Conservation (phyloP, 805 yeast species). For the Zygosaccharomyces rouxii region DNA sequence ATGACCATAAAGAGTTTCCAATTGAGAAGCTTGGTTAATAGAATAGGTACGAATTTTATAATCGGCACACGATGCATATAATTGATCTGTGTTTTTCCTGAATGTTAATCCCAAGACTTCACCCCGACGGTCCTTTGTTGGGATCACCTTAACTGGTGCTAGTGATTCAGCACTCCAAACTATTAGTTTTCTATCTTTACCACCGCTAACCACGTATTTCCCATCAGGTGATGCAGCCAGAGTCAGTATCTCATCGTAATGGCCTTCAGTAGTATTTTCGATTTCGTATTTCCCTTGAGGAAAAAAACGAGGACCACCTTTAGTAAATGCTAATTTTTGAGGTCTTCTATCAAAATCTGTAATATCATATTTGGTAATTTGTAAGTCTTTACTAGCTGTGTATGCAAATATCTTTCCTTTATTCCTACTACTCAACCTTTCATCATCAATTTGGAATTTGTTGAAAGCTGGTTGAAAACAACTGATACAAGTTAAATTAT, state of each 20-base stretch:
- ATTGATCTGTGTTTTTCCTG: constrained; percentile 74
- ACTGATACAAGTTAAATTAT: constrained; percentile 45
- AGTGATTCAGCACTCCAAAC: constrained; percentile 83
- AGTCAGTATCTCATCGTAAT: constrained; percentile 67
- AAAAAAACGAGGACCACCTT: constrained; percentile 53
- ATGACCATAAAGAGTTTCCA: constrained; percentile 92
- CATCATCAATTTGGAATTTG: constrained; percentile 22
- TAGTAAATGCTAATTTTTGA: constrained; percentile 54
- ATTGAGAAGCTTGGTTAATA: constrained; percentile 77
- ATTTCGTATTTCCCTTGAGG: constrained; percentile 34
- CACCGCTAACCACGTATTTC: constrained; percentile 85
- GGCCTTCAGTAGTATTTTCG: constrained; percentile 63
- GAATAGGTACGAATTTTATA: constrained; percentile 83
- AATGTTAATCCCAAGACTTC: constrained; percentile 69
- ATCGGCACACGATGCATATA: constrained; percentile 92
- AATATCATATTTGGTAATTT: constrained; percentile 76
- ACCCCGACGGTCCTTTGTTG: constrained; percentile 67
- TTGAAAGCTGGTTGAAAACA: constrained; percentile 37
- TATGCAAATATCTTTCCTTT: constrained; percentile 56
- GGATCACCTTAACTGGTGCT: constrained; percentile 70
- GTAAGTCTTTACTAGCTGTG: constrained; percentile 78
- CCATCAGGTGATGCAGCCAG: constrained; percentile 88
- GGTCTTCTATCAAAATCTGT: constrained; percentile 55
- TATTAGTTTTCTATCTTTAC: constrained; percentile 71
- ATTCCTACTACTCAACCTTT: constrained; percentile 42